Conservation (phyloP, 2,329 filamentous ascomycete genomes). For the Drechslerella stenobrocha region DNA sequence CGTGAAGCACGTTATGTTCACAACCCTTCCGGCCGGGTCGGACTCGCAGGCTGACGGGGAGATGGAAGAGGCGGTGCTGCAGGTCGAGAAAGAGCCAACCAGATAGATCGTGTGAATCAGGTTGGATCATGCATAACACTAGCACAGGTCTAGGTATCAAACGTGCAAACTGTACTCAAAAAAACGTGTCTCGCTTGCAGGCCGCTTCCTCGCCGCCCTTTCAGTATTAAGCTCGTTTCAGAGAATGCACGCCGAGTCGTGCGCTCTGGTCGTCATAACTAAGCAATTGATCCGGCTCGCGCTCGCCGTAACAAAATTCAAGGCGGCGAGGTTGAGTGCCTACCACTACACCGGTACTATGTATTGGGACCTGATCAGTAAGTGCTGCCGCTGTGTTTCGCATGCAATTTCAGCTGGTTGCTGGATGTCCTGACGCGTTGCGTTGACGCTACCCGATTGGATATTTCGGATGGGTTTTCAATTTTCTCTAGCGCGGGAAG, state of each 20-base stretch:
- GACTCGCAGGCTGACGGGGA: neutral
- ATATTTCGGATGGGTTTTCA: too few relatives aligned
- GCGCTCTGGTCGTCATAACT: constrained; percentile 5
- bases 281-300: neutral
- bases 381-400: too few relatives aligned
- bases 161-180: constrained; percentile 8
- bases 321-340: too few relatives aligned
- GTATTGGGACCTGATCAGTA: too few relatives aligned
- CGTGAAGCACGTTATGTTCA: constrained; percentile 27
- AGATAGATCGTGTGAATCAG: too few relatives aligned
- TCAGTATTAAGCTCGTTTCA: constrained; percentile 31
- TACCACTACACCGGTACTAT: too few relatives aligned
- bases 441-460: too few relatives aligned
- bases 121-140: neutral
- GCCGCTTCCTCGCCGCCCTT: constrained; percentile 6
- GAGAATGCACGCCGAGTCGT: constrained; percentile 7
- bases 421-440: too few relatives aligned
- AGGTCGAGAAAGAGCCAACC: neutral
- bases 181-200: constrained; percentile 46
- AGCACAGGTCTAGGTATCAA: constrained; percentile 4
- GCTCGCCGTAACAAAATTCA: neutral
- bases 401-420: too few relatives aligned
- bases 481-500: too few relatives aligned
- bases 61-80: constrained; percentile 2
- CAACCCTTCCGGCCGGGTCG: neutral